Percentiles rank a stretch among this genome's conserved stretches.
phyloP scores from a whole-genome alignment of 1,284 basidiomycete species.

The Mycena sp. region DNA sequence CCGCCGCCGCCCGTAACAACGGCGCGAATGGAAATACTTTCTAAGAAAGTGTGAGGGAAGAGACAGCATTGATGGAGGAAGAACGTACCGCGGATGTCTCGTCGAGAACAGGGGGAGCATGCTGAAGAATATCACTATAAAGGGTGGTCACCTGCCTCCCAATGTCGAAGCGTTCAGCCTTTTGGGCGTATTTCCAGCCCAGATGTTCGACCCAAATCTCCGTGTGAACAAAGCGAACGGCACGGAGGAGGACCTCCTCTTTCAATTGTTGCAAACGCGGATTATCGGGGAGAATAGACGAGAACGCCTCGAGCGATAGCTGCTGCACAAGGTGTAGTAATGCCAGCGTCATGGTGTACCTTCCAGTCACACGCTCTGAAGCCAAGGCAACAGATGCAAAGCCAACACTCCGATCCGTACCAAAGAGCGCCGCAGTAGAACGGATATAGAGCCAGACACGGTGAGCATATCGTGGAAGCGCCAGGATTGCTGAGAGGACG shows the following conservation, averaged over 20 bases:
- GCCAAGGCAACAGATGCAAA: constrained; percentile 74
- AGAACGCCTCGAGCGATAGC: constrained; percentile 78
- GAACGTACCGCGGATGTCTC: constrained; percentile 38
- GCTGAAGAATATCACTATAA: constrained; percentile 72
- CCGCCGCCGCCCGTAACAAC: constrained; percentile 69
- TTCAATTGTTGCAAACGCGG: constrained; percentile 75
- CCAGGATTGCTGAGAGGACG: constrained; percentile 81
- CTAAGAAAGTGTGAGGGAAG: neutral
- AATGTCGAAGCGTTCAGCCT: constrained; percentile 85
- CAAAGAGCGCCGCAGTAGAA: constrained; percentile 81
- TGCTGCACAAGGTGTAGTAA: constrained; percentile 81
- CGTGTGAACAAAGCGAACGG: constrained; percentile 79
- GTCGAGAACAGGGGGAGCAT: constrained; percentile 62
- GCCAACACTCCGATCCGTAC: constrained; percentile 62
- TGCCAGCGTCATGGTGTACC: constrained; percentile 83
- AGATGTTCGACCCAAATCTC: constrained; percentile 89
- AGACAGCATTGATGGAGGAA: neutral
- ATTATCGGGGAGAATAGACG: constrained; percentile 66
- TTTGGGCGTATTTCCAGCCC: constrained; percentile 82
- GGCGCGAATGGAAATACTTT: constrained; percentile 57
- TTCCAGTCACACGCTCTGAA: constrained; percentile 75
- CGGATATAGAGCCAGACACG: constrained; percentile 89
- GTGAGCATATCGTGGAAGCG: constrained; percentile 77
- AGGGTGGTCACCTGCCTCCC: constrained; percentile 72
- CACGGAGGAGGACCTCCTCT: constrained; percentile 83